Evolutionary conservation across 2,329 filamentous ascomycete species (phyloP).

Genomic region (Pseudogymnoascus destructans): DNA sequence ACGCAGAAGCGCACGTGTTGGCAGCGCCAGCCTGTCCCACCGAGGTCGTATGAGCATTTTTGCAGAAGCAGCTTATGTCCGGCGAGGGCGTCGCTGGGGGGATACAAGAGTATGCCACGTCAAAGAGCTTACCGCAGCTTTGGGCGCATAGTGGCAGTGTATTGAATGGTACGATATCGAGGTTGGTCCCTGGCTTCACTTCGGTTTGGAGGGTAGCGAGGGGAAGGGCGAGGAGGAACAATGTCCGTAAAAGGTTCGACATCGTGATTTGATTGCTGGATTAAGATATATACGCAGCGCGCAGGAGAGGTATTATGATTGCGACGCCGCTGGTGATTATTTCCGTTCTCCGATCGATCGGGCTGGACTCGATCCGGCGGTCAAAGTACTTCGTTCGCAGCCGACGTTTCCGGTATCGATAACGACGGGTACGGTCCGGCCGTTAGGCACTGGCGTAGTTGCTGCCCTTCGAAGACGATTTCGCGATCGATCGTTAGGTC

Average conservation of each 20-base stretch:
- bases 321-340: background rate
- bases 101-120: conserved; percentile 60
- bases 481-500: background rate
- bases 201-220: background rate
- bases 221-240: conserved; percentile 8
- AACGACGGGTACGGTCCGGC: conserved; percentile 3
- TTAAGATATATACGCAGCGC: background rate
- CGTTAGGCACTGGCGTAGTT: conserved; percentile 5
- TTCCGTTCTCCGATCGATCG: background rate
- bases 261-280: background rate
- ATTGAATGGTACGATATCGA: conserved; percentile 40
- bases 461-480: background rate
- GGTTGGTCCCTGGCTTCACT: background rate
- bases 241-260: background rate
- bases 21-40: background rate
- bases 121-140: conserved; percentile 45
- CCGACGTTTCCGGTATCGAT: conserved; percentile 7
- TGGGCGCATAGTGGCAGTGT: conserved; percentile 50
- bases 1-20: background rate
- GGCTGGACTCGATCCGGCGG: background rate
- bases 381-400: conserved; percentile 2
- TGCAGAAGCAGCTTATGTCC: conserved; percentile 64
- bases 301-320: background rate
- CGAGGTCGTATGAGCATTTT: conserved; percentile 31
- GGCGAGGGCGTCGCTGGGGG: conserved; percentile 40